phyloP scores from a whole-genome alignment of 2,329 filamentous ascomycete species.

The Emmonsia crescens region DNA sequence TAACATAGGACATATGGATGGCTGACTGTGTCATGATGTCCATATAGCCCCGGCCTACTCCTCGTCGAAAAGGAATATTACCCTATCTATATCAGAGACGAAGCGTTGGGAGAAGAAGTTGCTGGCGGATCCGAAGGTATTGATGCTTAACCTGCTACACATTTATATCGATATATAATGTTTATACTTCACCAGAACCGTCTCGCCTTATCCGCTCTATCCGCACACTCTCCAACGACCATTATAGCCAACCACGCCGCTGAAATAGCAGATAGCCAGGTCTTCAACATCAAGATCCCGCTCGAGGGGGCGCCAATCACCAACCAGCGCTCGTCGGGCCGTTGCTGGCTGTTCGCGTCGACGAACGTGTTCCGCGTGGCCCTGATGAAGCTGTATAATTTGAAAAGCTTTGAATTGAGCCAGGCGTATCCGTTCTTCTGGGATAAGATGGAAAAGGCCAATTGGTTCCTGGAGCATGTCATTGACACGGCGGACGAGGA shows the following conservation, averaged over 20 bases:
- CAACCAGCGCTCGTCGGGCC: slow-evolving; percentile 68
- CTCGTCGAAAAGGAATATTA: slow-evolving; percentile 7
- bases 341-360: slow-evolving; percentile 86
- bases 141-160: background rate
- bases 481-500: slow-evolving; percentile 61
- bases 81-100: slow-evolving; percentile 16
- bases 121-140: slow-evolving; percentile 20
- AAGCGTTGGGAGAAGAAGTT: slow-evolving; percentile 20
- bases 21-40: background rate
- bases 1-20: too few species aligned
- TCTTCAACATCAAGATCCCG: slow-evolving; percentile 75
- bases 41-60: slow-evolving; percentile 15
- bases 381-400: slow-evolving; percentile 70
- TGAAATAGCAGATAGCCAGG: slow-evolving; percentile 59
- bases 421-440: slow-evolving; percentile 85
- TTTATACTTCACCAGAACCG: slow-evolving; percentile 40
- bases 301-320: slow-evolving; percentile 74
- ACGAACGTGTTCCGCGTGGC: slow-evolving; percentile 90
- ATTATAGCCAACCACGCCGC: slow-evolving; percentile 55
- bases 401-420: slow-evolving; percentile 72
- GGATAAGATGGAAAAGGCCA: slow-evolving; percentile 87
- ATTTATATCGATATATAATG: background rate
- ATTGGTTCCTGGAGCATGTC: slow-evolving; percentile 78
- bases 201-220: slow-evolving; percentile 64
- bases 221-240: slow-evolving; percentile 52